Base-by-base conservation (phyloP, 31 red algal species). In the Pterothamnion heteromorphum region DNA sequence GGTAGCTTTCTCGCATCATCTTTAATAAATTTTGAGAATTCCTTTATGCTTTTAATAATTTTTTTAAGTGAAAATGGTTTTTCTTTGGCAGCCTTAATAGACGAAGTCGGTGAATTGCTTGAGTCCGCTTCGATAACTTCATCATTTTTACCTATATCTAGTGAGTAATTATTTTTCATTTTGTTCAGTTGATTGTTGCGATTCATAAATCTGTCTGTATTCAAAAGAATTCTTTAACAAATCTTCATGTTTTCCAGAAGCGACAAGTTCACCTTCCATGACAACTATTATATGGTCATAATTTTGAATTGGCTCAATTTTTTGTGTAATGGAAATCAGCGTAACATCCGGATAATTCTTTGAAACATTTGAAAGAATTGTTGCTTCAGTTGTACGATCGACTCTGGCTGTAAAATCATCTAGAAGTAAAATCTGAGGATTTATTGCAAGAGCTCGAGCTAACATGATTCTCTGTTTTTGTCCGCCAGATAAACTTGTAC, bases 401-500 rank as follows among this genome's bases (percentile, higher is more conserved):
- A 99, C 92, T 37, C 95, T 96, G 74, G 88, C 92, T 23, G 97
- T 99, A 44, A 94, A 94, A 36, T 99, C 97, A 76, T 99, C 97
- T 20, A 99, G 90, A 20, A 97, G 93, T 74, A 99, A 89, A 71
- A 99, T 74, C 89, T 91, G 93, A 23, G 97, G 97, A 90, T 91
- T 87, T 44, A 92, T 89, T 9, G 95, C 92, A 36, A 99, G 76
- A 2, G 96, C 96, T 43, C 97, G 78, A 22, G 97, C 97, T 78
- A 99, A 96, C 34, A 91, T 93, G 44, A 99, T 91, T 1, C 97
- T 94, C 90, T 99, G 97, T 88, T 95, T 97, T 64, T 99, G 97
- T 44, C 97, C 97, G 24, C 97, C 97, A 35, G 90, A 94, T 34
- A 99, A 64, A 80, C 92, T 72, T 23, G 80, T 82, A 35, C 97